Evolutionary conservation across 108 stramenopile species (phyloP), one percentile per base, ranked within the genome.

Genomic region (Mediolabrus comicus): DNA sequence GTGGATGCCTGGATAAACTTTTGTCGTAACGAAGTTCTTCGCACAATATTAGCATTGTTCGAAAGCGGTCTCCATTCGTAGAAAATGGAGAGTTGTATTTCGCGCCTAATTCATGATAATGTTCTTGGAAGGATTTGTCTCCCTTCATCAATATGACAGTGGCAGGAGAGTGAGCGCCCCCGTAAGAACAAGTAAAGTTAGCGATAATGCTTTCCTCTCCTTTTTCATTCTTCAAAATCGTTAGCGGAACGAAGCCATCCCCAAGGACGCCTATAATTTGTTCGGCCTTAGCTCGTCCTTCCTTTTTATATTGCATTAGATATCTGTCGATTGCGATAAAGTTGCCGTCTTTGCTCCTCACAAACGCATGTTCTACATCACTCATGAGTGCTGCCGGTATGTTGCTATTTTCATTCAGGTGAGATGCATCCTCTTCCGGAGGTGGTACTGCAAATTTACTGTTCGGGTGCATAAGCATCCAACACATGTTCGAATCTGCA

Each of bases 331-430:
- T 78, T 14, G 69, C 77, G 6, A 78, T 61, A 30, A 78, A 78
- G 26, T 78, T 70, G 33, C 59, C 69, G 51, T 78, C 69, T 16
- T 67, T 56, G 36, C 77, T 78, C 11, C 65, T 64, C 16, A 78
- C 59, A 62, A 78, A 78, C 9, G 77, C 69, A 61, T 78, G 77
- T 39, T 78, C 77, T 46, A 78, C 77, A 66, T 78, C 77, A 60
- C 77, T 78, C 69, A 71, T 71, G 29, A 78, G 46, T 27, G 69
- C 77, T 11, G 77, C 54, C 4, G 77, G 77, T 38, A 78, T 64
- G 27, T 60, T 6, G 33, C 66, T 59, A 24, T 33, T 29, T n/a
- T 55, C 53, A 10, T 65, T 54, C 0, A 71, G n/a, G 26, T 78
- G 64, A 9, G 35, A 65, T 26, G 62, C 43, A 7, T 70, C 46